phyloP scores from a whole-genome alignment of 225 moss, liverwort and hornwort species.

The Ulota crispa region DNA sequence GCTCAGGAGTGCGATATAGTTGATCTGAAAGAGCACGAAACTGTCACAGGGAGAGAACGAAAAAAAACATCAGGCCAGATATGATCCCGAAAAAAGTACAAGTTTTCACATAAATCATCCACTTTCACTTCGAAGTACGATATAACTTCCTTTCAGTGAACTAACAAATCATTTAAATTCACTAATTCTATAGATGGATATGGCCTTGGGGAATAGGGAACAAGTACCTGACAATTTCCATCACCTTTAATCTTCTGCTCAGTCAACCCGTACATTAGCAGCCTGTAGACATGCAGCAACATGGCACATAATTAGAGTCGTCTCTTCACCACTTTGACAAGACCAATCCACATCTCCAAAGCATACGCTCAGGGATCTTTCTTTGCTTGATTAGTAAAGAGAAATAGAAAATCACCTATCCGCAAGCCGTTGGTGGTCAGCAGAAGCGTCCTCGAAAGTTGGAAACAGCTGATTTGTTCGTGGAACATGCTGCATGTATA shows the following conservation, averaged over 20 bases:
- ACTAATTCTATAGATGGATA: background rate
- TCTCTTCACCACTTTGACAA: constrained; percentile 12
- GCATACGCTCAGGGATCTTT: background rate
- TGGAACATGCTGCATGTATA: constrained; percentile 70
- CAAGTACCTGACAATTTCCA: constrained; percentile 94
- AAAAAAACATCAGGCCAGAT: constrained; percentile 11
- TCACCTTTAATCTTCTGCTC: constrained; percentile 94
- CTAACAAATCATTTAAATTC: background rate
- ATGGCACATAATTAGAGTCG: constrained; percentile 18
- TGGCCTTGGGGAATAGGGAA: background rate
- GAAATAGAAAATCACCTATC: constrained; percentile 60
- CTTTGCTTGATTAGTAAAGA: background rate
- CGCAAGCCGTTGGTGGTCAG: constrained; percentile 80
- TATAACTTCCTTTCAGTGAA: background rate
- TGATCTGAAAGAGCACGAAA: constrained; percentile 99
- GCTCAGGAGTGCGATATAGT: constrained; percentile 73
- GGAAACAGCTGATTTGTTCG: constrained; percentile 78
- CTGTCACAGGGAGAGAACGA: constrained; percentile 48
- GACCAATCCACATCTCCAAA: constrained; percentile 16
- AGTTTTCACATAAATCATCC: background rate
- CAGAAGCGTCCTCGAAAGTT: constrained; percentile 75
- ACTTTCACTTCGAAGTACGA: background rate
- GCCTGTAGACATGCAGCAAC: constrained; percentile 49
- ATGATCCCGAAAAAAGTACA: background rate
- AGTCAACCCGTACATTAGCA: constrained; percentile 71